Evolutionary conservation across 202 grass and related monocot species (phyloP).

Genomic region (Setaria viridis): DNA sequence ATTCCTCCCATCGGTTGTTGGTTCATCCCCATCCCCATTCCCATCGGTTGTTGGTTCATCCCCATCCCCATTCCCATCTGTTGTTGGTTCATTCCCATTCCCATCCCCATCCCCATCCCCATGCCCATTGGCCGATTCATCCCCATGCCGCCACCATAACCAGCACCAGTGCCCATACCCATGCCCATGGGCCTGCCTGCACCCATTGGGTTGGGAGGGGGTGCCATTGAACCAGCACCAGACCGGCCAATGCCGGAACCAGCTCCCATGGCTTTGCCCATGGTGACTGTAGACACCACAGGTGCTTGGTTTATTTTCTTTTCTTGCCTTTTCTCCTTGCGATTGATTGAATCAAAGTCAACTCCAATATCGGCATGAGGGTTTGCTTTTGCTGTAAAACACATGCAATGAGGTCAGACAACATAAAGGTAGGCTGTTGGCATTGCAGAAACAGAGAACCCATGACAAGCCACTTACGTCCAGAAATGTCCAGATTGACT

Average conservation of each 20-base stretch:
- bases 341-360: slow-evolving; percentile 96
- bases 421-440: slow-evolving; percentile 17
- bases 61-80: slow-evolving; percentile 54
- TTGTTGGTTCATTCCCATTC: slow-evolving; percentile 67
- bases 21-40: slow-evolving; percentile 66
- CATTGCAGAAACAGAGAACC: slow-evolving; percentile 40
- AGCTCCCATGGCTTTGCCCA: slow-evolving; percentile 97
- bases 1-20: slow-evolving; percentile 62
- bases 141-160: slow-evolving; percentile 61
- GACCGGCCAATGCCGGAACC: slow-evolving; percentile 79
- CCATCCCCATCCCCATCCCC: slow-evolving; percentile 71
- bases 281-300: slow-evolving; percentile 74
- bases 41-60: slow-evolving; percentile 62
- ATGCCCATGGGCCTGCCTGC: slow-evolving; percentile 56
- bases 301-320: slow-evolving; percentile 71
- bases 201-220: slow-evolving; percentile 72
- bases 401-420: slow-evolving; percentile 20
- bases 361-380: slow-evolving; percentile 93
- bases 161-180: slow-evolving; percentile 45
- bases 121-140: slow-evolving; percentile 72
- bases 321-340: slow-evolving; percentile 92
- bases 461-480: slow-evolving; percentile 65
- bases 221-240: slow-evolving; percentile 53
- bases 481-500: slow-evolving; percentile 98
- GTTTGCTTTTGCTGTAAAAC: slow-evolving; percentile 84